Conservation (phyloP, 192 early-diverging fungal species). For the Linnemannia zychae region DNA sequence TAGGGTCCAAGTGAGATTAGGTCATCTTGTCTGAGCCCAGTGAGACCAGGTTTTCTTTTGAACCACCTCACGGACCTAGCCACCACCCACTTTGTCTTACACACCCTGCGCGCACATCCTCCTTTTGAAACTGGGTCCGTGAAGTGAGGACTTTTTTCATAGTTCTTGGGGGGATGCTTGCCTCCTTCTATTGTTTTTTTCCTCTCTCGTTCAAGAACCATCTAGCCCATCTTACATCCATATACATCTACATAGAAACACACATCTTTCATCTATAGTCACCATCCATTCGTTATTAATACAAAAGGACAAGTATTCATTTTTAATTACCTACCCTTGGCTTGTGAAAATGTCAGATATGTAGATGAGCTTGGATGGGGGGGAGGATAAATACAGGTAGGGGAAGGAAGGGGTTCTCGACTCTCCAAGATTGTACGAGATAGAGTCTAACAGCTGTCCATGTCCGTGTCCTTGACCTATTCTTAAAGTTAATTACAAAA, state of each 20-base stretch:
- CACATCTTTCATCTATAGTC: background rate
- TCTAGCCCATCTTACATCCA: background rate
- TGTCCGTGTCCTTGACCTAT: no score
- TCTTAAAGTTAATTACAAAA: no score
- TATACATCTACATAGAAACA: background rate
- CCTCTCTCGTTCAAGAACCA: background rate
- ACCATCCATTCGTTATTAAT: background rate
- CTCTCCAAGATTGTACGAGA: no score
- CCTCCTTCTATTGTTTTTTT: background rate
- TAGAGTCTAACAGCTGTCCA: no score
- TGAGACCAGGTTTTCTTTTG: background rate
- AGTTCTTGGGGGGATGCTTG: background rate
- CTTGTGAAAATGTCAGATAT: background rate
- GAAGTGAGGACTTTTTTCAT: background rate
- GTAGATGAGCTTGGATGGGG: background rate
- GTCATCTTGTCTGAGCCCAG: no score
- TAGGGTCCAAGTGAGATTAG: background rate
- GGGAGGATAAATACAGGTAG: background rate
- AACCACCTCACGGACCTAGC: background rate
- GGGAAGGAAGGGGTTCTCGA: no score
- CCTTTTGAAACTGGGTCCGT: background rate
- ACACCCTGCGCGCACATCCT: background rate
- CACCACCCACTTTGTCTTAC: background rate
- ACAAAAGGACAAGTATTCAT: background rate
- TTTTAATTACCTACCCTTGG: background rate